Evolutionary conservation across 2,329 filamentous ascomycete species (phyloP), one percentile per base, ranked within the genome.

Genomic region (Alternaria metachromatica): DNA sequence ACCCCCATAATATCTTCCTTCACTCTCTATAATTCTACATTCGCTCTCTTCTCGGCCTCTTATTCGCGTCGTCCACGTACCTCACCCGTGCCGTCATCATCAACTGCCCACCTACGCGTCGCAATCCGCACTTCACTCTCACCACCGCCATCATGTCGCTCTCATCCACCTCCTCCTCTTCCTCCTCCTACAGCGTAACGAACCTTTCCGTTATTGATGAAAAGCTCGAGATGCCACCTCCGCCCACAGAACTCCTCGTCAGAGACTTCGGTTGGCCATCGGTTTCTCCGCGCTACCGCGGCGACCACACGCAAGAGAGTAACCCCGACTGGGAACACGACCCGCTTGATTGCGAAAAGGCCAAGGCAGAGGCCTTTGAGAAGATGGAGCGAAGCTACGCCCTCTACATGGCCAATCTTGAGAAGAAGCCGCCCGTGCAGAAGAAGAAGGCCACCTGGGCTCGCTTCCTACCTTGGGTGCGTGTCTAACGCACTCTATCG

Each of bases 231-330:
- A 64, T 64, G 60, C 23, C 45, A 23, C 41, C 15, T 11, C 54
- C 63, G 21, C 49, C 37, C 12, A 53, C 43, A 30, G 55, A 58
- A 18, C 59, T 64, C 13, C 62, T 70, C 5, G 68, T 74, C 18
- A 62, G 71, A 55, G 72, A 74, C 50, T 74, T 73, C 33, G 72
- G 71, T 20, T 74, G 72, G 63, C 66, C 69, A 6, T 64, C 59
- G 15, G 62, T 67, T 11, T 73, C 69, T 54, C 66, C 72, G 30
- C 65, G 72, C 30, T 73, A 74, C 45, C 68, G 60, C 44, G 72
- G 72, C 50, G 72, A 74, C 61, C 72, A 74, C 60, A 71, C 68
- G 9, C 72, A 65, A n/a, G 68, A 67, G 50, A 74, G 70, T 64
- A 74, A 74, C 15, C 72, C 72, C 2, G 72, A 73, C 23, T 72